Evolutionary conservation across 495 filamentous ascomycete species (phyloP).

Genomic region (Cairneyella variabilis): DNA sequence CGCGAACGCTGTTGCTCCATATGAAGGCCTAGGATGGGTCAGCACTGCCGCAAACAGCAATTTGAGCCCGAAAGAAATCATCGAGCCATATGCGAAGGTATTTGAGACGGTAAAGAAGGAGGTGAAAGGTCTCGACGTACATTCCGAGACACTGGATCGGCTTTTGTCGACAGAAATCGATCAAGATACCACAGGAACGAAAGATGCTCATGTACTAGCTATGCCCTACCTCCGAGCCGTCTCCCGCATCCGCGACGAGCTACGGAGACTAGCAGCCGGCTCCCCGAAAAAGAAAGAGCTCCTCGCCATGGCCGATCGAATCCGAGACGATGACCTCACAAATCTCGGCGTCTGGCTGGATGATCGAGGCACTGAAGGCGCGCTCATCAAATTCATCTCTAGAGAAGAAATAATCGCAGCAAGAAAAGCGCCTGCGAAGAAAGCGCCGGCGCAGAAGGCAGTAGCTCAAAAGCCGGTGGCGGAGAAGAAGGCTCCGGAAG

Average conservation of each 20-base stretch:
- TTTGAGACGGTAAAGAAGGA: conserved; percentile 36
- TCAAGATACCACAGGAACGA: conserved; percentile 32
- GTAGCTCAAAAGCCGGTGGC: conserved; percentile 57
- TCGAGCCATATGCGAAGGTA: conserved; percentile 41
- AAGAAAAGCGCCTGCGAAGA: conserved; percentile 47
- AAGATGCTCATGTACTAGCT: conserved; percentile 46
- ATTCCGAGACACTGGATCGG: conserved; percentile 25
- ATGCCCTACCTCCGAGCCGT: conserved; percentile 63
- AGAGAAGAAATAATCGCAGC: conserved; percentile 64
- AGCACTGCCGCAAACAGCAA: conserved; percentile 55
- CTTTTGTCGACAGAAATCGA: conserved; percentile 40
- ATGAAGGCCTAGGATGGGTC: conserved; percentile 76
- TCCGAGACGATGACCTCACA: conserved; percentile 77
- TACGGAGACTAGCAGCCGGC: conserved; percentile 58
- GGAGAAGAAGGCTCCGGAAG: conserved; percentile 62
- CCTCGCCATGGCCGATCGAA: conserved; percentile 67
- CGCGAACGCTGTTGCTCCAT: conserved; percentile 50
- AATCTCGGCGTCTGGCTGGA: conserved; percentile 83
- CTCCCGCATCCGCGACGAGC: conserved; percentile 62
- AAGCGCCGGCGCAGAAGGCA: conserved; percentile 41
- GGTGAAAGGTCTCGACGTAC: conserved; percentile 28
- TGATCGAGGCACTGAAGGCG: conserved; percentile 64
- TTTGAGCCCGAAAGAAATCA: conserved; percentile 37
- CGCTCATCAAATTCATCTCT: conserved; percentile 78
- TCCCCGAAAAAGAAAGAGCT: conserved; percentile 54